Conservation (phyloP, 1,284 basidiomycete genomes). For the Takashimella koratensis region DNA sequence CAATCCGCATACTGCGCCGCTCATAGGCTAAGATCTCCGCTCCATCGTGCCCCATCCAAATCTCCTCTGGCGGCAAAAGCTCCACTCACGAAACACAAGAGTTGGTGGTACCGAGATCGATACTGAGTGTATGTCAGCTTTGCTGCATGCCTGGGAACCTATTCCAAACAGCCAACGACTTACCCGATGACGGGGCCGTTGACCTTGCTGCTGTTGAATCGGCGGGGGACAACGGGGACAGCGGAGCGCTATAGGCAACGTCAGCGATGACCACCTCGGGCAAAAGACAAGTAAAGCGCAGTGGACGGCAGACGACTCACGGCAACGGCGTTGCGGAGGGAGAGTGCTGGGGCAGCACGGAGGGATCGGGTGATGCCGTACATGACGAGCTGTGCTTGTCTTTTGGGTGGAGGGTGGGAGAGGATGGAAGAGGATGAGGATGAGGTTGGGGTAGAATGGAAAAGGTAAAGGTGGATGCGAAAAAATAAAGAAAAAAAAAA, state of each 20-base stretch:
- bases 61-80: neutral
- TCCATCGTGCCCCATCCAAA: too few relatives aligned
- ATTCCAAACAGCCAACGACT: too few relatives aligned
- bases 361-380: slow-evolving; percentile 40
- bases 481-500: neutral
- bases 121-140: slow-evolving; percentile 27
- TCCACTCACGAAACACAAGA: slow-evolving; percentile 70
- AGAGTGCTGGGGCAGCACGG: slow-evolving; percentile 17
- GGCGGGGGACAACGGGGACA: slow-evolving; percentile 36
- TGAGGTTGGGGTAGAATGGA: neutral
- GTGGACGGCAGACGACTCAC: slow-evolving; percentile 13
- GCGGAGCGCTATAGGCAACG: slow-evolving; percentile 27
- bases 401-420: slow-evolving; percentile 8
- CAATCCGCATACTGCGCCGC: too few relatives aligned
- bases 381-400: slow-evolving; percentile 22
- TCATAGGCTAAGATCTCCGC: too few relatives aligned
- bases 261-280: neutral
- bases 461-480: slow-evolving; percentile 1
- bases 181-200: slow-evolving; percentile 51
- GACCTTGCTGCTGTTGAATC: slow-evolving; percentile 51
- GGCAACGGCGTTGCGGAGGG: slow-evolving; percentile 21
- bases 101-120: slow-evolving; percentile 59
- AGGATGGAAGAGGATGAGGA: slow-evolving; percentile 2
- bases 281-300: neutral
- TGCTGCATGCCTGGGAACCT: neutral